Conservation (phyloP, 768 basidiomycete species). For the Rhodotorula babjevae region DNA sequence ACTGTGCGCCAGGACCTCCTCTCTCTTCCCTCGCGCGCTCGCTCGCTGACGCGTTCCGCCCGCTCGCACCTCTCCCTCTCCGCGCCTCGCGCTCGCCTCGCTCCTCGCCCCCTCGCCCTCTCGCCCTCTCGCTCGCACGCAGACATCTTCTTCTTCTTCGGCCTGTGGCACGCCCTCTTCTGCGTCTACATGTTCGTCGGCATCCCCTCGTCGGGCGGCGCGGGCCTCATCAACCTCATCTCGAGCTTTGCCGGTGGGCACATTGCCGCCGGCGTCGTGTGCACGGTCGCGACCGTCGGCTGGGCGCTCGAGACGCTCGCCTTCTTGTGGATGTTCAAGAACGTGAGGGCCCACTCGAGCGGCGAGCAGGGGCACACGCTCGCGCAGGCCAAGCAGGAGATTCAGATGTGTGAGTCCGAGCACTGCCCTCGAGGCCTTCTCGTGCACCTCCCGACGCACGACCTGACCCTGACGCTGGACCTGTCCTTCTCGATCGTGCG, state of each 20-base stretch:
- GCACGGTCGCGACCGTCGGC: conserved; percentile 72
- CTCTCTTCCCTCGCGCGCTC: too few relatives aligned
- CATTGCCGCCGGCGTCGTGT: conserved; percentile 75
- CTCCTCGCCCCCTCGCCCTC: too few relatives aligned
- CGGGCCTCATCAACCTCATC: conserved; percentile 89
- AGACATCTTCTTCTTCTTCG: conserved; percentile 85
- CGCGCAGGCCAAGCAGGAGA: conserved; percentile 70
- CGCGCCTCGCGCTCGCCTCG: too few relatives aligned
- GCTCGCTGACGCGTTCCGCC: too few relatives aligned
- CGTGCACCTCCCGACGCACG: too few relatives aligned
- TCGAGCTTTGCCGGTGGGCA: conserved; percentile 66
- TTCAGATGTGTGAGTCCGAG: conserved; percentile 60
- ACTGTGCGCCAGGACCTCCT: neutral
- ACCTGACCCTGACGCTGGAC: too few relatives aligned
- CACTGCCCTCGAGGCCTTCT: too few relatives aligned
- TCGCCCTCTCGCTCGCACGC: too few relatives aligned
- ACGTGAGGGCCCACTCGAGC: conserved; percentile 11
- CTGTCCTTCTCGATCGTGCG: too few relatives aligned
- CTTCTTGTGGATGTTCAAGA: conserved; percentile 38
- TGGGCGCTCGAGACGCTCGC: conserved; percentile 83
- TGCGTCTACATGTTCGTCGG: conserved; percentile 93
- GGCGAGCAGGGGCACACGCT: conserved; percentile 69
- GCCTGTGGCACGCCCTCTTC: conserved; percentile 89
- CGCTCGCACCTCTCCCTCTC: too few relatives aligned
- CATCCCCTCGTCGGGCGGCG: conserved; percentile 84